phyloP scores from a whole-genome alignment of 2,329 filamentous ascomycete genomes.

The Coniochaeta sp. region DNA sequence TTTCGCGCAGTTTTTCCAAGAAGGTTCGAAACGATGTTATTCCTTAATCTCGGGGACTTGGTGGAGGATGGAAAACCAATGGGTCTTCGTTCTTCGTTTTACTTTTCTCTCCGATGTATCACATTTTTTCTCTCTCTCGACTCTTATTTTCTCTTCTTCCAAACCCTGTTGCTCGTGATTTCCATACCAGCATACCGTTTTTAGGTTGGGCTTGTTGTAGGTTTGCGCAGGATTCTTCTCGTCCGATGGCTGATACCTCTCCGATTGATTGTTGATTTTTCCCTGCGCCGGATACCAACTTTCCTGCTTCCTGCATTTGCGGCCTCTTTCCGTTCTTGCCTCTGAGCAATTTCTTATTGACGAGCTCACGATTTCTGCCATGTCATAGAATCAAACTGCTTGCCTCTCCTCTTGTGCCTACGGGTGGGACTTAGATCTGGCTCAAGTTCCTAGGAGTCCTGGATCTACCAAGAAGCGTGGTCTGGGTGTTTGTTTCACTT shows the following conservation, averaged over 20 bases:
- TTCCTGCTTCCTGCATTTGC: constrained; percentile 15
- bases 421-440: not conserved
- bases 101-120: constrained; percentile 4
- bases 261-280: constrained; percentile 12
- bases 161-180: not conserved
- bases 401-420: not conserved
- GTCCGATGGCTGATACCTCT: constrained; percentile 3
- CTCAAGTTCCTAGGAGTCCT: not conserved
- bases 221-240: not conserved
- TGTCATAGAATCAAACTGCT: not conserved
- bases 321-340: constrained; percentile 10
- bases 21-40: not conserved
- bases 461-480: not conserved
- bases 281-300: constrained; percentile 19
- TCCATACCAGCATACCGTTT: not conserved
- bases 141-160: not conserved
- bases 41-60: not conserved
- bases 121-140: not conserved
- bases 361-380: constrained; percentile 11
- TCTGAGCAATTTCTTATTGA: constrained; percentile 6
- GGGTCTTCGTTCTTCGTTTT: not conserved
- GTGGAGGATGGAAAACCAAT: constrained; percentile 1
- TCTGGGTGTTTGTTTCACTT: not conserved
- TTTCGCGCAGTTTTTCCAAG: not conserved
- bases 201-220: not conserved